Evolutionary conservation across 805 yeast species (phyloP), one percentile per base, ranked within the genome.

Genomic region (Saturnispora saitoi): DNA sequence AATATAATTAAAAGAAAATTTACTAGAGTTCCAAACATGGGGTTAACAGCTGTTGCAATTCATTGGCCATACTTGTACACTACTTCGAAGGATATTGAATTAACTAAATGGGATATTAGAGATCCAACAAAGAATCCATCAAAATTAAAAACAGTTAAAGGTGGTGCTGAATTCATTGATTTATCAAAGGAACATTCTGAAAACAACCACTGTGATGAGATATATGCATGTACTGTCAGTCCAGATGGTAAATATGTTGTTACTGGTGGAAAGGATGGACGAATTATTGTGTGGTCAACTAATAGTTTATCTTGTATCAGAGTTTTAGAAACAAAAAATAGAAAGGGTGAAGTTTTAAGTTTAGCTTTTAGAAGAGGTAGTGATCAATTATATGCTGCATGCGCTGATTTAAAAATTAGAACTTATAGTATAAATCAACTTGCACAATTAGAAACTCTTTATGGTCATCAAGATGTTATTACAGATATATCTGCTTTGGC

Each of bases 401-500:
- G 96, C 67, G 91, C 89, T 1, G 99, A 93, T 65, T 77, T 89
- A 60, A 83, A 90, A 57, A 83, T 93, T 55, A 78, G 97, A 63
- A 86, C 95, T 0, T 93, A 78, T 64, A 83, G 90, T 54, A 75
- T 90, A 51, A 86, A 81, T 58, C 96, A 89, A 66, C 76, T 83
- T 60, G 82, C 96, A 4, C 95, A 88, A 65, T 73, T 91, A 60
- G 99, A 93, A 69, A 83, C 86, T 4, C 70, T 93, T 42, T 93
- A 87, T 63, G 99, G 99, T 2, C 99, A 93, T 67, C 98, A 93
- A 69, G 99, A 93, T 62, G 71, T 78, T 48, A 90, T 91, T 41
- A 75, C 77, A 39, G 97, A 83, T 60, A 82, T 93, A 47, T 70
- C 88, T 20, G 88, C 97, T 0, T 70, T 93, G 52, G 77, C 78